Evolutionary conservation across 805 yeast species (phyloP), one percentile per base, ranked within the genome.

Genomic region (Ogataea philodendri): DNA sequence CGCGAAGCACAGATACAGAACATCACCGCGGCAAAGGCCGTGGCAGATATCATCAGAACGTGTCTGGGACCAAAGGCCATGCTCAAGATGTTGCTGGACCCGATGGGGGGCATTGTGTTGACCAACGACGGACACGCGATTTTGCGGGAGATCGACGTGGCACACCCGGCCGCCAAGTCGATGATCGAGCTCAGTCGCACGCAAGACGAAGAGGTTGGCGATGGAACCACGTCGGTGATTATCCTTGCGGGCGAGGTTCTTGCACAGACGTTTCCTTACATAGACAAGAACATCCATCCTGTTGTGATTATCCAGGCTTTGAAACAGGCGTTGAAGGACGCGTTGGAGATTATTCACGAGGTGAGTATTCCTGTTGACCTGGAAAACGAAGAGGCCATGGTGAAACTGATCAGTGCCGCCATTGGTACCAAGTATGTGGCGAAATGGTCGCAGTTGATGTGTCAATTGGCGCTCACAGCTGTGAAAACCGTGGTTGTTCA

Each of bases 101-200:
- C 99, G 39, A 83, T 84, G 80, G 90, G 93, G 20, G 98, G 98
- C 20, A 84, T 93, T 49, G 97, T 90, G 10, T 71, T 93, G 46
- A 93, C 99, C 39, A 93, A 93, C 64, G 99, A 93, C 62, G 99
- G 99, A 9, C 98, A 93, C 64, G 98, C 99, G 11, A 93, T 93
- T 50, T 70, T 93, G 51, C 78, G 99, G 57, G 99, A 93, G 60
- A 93, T 93, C 50, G 97, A 90, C 59, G 95, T 84, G 38, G 88
- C 96, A 4, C 98, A 93, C 60, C 98, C 99, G 8, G 99, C 98
- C 4, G 99, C 99, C 30, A 93, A 93, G 66, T 84, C 95, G 20
- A 93, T 93, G 97, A 84, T 93, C 57, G 98, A 93, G 66, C 75
- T 93, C 48, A 80, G 93, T 54, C 78, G 98, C 66, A 89, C 98